Conservation (phyloP, 441 rosid genomes). For the Bocquillonia castaneifolia region DNA sequence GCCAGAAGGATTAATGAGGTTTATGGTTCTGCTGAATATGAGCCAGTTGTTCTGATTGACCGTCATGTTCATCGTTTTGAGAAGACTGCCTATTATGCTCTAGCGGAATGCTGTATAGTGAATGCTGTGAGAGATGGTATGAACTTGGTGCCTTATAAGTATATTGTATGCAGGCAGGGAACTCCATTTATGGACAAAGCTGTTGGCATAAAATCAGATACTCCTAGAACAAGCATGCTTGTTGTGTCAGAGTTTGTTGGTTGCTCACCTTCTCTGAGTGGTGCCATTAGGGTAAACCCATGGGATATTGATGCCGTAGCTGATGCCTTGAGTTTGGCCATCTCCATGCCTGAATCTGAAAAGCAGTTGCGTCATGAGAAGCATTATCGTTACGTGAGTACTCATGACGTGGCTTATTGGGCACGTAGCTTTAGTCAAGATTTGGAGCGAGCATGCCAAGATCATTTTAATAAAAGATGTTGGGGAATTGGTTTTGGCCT, state of each 20-base stretch:
- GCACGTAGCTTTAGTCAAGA: conserved; percentile 67
- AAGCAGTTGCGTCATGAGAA: conserved; percentile 81
- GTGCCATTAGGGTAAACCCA: conserved; percentile 87
- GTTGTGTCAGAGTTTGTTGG: conserved; percentile 92
- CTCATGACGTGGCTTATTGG: conserved; percentile 86
- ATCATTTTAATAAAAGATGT: conserved; percentile 73
- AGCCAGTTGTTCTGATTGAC: conserved; percentile 75
- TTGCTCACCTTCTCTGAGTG: conserved; percentile 92
- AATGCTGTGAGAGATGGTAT: conserved; percentile 93
- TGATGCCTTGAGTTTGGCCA: conserved; percentile 59
- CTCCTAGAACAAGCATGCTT: conserved; percentile 77
- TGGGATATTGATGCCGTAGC: conserved; percentile 88
- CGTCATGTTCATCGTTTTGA: conserved; percentile 73
- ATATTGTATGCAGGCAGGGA: conserved; percentile 82
- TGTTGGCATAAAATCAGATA: conserved; percentile 37
- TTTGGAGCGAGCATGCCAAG: conserved; percentile 70
- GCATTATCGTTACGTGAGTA: conserved; percentile 71
- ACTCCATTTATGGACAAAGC: conserved; percentile 52
- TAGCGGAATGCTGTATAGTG: conserved; percentile 84
- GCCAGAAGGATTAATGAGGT: conserved; percentile 63
- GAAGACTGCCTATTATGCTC: conserved; percentile 77
- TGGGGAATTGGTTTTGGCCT: conserved; percentile 87
- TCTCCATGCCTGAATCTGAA: conserved; percentile 64
- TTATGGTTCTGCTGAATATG: conserved; percentile 59
- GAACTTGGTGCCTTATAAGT: conserved; percentile 85